A percentile compares a stretch with the other conserved stretches of the same genome.
phyloP scores from a whole-genome alignment of 371 early-diverging fungal species.

The Rhizopus delemar region DNA sequence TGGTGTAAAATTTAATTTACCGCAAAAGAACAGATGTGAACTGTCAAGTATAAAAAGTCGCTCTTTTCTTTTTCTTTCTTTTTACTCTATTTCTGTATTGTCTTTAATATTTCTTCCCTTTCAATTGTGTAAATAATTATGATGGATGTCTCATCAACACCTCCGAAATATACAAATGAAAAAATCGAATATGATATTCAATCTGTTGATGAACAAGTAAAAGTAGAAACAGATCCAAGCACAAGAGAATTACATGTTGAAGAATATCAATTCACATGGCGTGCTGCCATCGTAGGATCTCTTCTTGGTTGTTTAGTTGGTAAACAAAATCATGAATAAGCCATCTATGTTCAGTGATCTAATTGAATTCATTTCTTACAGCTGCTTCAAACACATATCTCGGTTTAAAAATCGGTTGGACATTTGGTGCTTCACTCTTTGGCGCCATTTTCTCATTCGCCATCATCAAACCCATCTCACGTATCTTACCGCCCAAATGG shows the following conservation, averaged over 20 bases:
- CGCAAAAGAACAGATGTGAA: background rate
- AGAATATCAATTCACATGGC: conserved; percentile 59
- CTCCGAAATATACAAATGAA: conserved; percentile 23
- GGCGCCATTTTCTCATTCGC: conserved; percentile 74
- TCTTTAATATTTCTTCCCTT: background rate
- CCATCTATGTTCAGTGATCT: background rate
- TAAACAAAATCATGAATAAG: conserved; percentile 13
- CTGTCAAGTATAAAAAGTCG: conserved; percentile 7
- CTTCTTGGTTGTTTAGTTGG: conserved; percentile 69
- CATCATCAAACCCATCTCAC: conserved; percentile 63
- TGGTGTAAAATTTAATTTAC: conserved; percentile 2
- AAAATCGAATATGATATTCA: conserved; percentile 41
- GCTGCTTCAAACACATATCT: conserved; percentile 76
- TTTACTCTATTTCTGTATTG: background rate
- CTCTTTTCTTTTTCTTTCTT: background rate
- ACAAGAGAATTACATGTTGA: conserved; percentile 18
- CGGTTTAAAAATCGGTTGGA: conserved; percentile 73
- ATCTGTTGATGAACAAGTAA: conserved; percentile 23
- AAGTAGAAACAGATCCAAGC: conserved; percentile 21
- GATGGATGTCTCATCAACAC: conserved; percentile 12
- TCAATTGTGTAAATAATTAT: background rate
- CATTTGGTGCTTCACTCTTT: conserved; percentile 72
- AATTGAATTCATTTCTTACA: conserved; percentile 28
- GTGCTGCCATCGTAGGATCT: conserved; percentile 67
- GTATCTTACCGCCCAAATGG: conserved; percentile 39